Evolutionary conservation across 768 basidiomycete species (phyloP), one percentile per base, ranked within the genome.

Genomic region (Kwoniella mangroviensis): DNA sequence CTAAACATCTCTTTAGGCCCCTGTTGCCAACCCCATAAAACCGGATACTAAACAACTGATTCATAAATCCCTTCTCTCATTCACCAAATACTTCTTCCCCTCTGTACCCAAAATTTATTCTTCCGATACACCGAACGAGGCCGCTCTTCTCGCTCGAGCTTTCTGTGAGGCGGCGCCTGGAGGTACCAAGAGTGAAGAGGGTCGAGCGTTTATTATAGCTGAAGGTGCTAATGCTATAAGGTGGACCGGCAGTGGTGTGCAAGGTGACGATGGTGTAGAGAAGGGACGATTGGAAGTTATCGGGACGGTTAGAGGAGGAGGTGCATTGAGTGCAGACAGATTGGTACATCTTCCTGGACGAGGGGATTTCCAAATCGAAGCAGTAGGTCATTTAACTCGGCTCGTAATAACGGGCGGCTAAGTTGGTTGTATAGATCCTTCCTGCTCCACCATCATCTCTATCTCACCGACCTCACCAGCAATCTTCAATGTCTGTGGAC

Each of bases 61-160:
- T 57, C 84, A 93, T 65, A 94, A 93, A 84, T 97, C 94, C 1
- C 86, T 98, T 4, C 87, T 96, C 10, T 97, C 94, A 11, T 99
- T 98, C 85, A 89, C 95, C 67, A 90, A 90, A 73, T 98, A 98
- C 84, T 99, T 98, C 83, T 92, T 92, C 69, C 96, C 96, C 2
- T 86, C 87, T 24, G 91, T 94, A 76, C 84, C 86, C 9, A 87
- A 90, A 42, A 86, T 98, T 0, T 91, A 89, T 77, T 93, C 94
- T 83, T 73, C 93, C 54, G 70, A 72, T 51, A 72, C 70, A 6
- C 70, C 70, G 1, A 63, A 65, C 28, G 72, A 73, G 26, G 53
- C 72, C 9, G 72, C 72, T 21, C 54, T 73, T 72, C 89, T 91
- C 0, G 76, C 94, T 45, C 87, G 96, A 41, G 86, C 90, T 9